A percentile compares a stretch with the other conserved stretches of the same genome.
Conservation (phyloP, 2,329 filamentous ascomycete genomes). For the Xylariaceae sp. region DNA sequence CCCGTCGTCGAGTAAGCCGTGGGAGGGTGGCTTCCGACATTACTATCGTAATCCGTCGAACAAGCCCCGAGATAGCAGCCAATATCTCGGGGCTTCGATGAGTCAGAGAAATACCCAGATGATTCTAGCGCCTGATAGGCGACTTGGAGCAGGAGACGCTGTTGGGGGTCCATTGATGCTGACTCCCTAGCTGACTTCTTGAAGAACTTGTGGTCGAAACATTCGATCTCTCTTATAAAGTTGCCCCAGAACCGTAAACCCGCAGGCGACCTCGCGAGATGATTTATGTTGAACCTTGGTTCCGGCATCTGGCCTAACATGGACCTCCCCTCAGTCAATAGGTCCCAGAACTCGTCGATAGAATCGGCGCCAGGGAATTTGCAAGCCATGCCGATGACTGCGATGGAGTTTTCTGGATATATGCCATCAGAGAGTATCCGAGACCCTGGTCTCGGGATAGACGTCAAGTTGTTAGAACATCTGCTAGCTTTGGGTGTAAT, state of each 20-base stretch:
- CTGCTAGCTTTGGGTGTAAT: too few species aligned
- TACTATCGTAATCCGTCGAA: constrained; percentile 24
- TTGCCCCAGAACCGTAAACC: constrained; percentile 33
- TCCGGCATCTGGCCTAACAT: constrained; percentile 13
- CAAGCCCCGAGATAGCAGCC: constrained; percentile 23
- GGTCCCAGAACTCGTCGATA: constrained; percentile 24
- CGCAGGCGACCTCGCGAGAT: too few species aligned
- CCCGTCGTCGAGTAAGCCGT: constrained; percentile 33
- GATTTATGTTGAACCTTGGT: too few species aligned
- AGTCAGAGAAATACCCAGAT: constrained; percentile 32
- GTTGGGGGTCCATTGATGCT: constrained; percentile 39
- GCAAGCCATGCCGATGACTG: constrained; percentile 43
- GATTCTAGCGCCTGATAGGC: constrained; percentile 40
- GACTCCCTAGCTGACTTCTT: constrained; percentile 33
- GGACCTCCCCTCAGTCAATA: too few species aligned
- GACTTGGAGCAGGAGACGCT: constrained; percentile 39
- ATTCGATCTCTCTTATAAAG: background rate
- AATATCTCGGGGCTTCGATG: constrained; percentile 32
- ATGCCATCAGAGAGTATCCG: too few species aligned
- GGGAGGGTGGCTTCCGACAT: constrained; percentile 16
- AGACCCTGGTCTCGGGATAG: too few species aligned
- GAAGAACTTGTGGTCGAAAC: constrained; percentile 32
- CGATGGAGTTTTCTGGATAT: too few species aligned
- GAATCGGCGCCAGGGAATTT: constrained; percentile 36
- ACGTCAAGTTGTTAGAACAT: too few species aligned